phyloP scores from a whole-genome alignment of 2,329 filamentous ascomycete species.

The Alternaria arborescens region DNA sequence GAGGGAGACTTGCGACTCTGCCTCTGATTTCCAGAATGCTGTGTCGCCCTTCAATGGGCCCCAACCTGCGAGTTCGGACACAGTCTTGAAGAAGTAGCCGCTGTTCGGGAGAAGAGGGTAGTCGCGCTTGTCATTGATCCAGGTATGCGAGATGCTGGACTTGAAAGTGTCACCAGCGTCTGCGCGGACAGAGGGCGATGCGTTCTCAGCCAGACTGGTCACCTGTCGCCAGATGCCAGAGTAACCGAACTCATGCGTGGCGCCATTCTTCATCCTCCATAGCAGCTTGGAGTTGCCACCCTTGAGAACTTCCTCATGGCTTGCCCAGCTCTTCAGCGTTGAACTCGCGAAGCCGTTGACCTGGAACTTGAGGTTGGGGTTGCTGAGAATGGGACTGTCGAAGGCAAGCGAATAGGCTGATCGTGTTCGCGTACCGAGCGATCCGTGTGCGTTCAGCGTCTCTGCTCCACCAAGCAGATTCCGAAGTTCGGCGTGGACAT shows the following conservation, averaged over 20 bases:
- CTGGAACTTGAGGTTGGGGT: constrained; percentile 81
- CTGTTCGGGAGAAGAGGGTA: constrained; percentile 82
- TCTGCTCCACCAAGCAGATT: constrained; percentile 97
- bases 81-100: constrained; percentile 81
- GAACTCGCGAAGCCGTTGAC: constrained; percentile 83
- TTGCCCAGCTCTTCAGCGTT: constrained; percentile 90
- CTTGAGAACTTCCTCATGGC: constrained; percentile 87
- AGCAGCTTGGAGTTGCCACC: constrained; percentile 79
- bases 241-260: constrained; percentile 81
- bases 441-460: constrained; percentile 84
- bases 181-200: constrained; percentile 80
- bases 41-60: constrained; percentile 87
- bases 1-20: constrained; percentile 79
- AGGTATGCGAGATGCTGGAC: constrained; percentile 83
- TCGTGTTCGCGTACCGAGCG: constrained; percentile 86
- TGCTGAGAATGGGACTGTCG: constrained; percentile 81
- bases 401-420: constrained; percentile 91
- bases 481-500: constrained; percentile 83
- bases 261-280: constrained; percentile 72
- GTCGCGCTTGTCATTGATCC: constrained; percentile 81
- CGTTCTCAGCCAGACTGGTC: constrained; percentile 76
- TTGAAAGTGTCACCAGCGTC: constrained; percentile 94
- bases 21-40: constrained; percentile 90
- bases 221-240: constrained; percentile 87
- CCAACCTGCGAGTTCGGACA: constrained; percentile 85